Base-by-base conservation (phyloP, 441 rosid species). In the Macaranga tanarius region DNA sequence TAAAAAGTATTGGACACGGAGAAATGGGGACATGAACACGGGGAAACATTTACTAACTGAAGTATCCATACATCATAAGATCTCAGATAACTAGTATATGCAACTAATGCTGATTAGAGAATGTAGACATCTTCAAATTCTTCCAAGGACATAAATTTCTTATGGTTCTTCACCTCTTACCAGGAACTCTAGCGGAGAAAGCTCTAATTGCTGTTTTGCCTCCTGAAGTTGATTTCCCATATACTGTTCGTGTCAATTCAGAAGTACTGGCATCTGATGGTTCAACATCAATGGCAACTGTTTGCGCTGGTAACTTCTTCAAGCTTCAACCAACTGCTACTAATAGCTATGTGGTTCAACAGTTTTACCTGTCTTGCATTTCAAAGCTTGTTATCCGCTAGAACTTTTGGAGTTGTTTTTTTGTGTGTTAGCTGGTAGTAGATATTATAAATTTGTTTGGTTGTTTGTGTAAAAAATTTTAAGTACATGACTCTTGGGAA, bases 181-280 rank as follows among this genome's bases (percentile, higher is more conserved):
- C 62, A 91, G 99, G 99, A 78, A 90, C 97, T 77, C 93, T 95
- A 69, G 99, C 99, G 8, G 98, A 95, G 86, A 95, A 95, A 79
- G 98, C 99, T 62, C 79, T 95, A 73, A 90, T 93, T 77, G 95
- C 94, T 61, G 97, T 92, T n/a, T 78, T 95, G 79, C 99, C 97
- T 72, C 88, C 93, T 57, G 99, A 93, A 82, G 89, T 90, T 50
- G 87, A 70, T 70, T 93, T 88, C 70, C 89, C 91, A 6, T 93
- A 87, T 79, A 82, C 96, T 38, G 88, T 95, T 57, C 95, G 97
- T 74, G 73, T 95, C 71, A 95, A 92, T 79, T 93, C 99, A 23
- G 98, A 95, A 84, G 98, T 95, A 55, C 93, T 93, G 99, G 92
- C 97, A 61, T 93, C 99, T 65, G 99, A 95, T 86, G 99, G 99